Percentiles rank a stretch among this genome's conserved stretches.
Evolutionary conservation across 345 rosid genomes (phyloP).

Genomic region (rapeseed (Brassica napus)): DNA sequence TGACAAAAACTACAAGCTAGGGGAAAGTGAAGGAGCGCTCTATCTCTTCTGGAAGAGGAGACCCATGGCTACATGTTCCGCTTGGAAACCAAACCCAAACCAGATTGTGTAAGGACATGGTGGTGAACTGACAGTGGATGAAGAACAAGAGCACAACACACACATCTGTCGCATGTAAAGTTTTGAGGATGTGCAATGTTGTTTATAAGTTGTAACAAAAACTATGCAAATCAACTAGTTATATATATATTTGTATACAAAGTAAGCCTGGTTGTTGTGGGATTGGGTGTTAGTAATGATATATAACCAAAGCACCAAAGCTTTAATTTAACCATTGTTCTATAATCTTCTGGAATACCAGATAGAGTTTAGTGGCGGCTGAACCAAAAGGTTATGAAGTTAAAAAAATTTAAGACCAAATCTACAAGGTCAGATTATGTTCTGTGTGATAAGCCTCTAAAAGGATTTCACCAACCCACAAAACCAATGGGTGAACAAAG

Average conservation of each 20-base stretch:
- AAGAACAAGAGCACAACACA: constrained; percentile 7
- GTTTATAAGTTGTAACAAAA: constrained; percentile 34
- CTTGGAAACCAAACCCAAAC: constrained; percentile 61
- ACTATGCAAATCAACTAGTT: constrained; percentile 19
- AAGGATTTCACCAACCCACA: constrained; percentile 38
- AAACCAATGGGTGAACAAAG: constrained; percentile 26
- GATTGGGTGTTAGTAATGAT: constrained; percentile 16
- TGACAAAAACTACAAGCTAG: constrained; percentile 51
- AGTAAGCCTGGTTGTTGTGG: constrained; percentile 32
- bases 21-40: constrained; percentile 54
- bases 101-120: constrained; percentile 9
- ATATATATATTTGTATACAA: constrained; percentile 28
- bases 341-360: neutral
- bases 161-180: constrained; percentile 35
- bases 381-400: constrained; percentile 7
- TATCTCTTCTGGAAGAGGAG: constrained; percentile 72
- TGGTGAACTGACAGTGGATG: constrained; percentile 24
- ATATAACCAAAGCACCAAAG: constrained; percentile 27
- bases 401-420: constrained; percentile 9
- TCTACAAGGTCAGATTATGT: constrained; percentile 37
- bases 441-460: constrained; percentile 27
- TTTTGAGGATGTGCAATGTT: constrained; percentile 32
- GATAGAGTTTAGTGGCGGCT: constrained; percentile 29
- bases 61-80: constrained; percentile 68
- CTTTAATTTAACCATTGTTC: constrained; percentile 18